Evolutionary conservation across 495 filamentous ascomycete species (phyloP), one percentile per base, ranked within the genome.

Genomic region (Penicillium macrosclerotiorum): DNA sequence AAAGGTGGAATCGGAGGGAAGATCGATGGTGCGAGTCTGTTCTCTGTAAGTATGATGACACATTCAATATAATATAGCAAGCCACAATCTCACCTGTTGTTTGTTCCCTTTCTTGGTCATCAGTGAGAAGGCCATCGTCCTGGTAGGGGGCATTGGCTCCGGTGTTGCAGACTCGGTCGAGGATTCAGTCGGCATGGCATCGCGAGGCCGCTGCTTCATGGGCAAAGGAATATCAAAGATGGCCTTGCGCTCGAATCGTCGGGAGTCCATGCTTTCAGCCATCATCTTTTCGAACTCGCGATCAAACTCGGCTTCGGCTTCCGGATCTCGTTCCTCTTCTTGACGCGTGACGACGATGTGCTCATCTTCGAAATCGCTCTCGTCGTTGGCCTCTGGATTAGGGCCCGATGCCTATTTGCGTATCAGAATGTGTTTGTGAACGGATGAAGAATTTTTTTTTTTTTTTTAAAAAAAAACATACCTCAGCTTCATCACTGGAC

Each of bases 241-340:
- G 24, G 84, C 82, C 66, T 95, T 96, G 33, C 93, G 88, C 55
- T 99, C 92, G 52, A 94, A 93, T 54, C 92, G 93, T 41, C 94
- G 78, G 6, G 90, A 89, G 27, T 97, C 94, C 62, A 94, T 69
- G 71, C 91, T 95, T 59, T 99, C 93, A 49, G 90, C 78, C 94
- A 97, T 96, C 83, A 99, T 88, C 67, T 96, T 97, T 13, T 94
- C 91, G 64, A 94, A 90, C 69, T 97, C 93, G 55, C 93, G 89
- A 56, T 97, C 94, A 57, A 99, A 99, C 27, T 99, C 94, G 5
- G 92, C 93, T 51, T 97, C 93, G 32, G 82, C 87, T 68, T 95
- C 90, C 0, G 93, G 94, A 49, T 99, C 91, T 31, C 91, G 78
- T 59, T 94, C 84, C 63, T 96, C 88, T 57, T 95, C 86, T 57